A percentile compares a stretch with the other conserved stretches of the same genome.
These are phyloP conservation scores for Scleroderma citrinum DNA, from an alignment of 768 basidiomycete genomes.

Conservation along the genomic window DNA sequence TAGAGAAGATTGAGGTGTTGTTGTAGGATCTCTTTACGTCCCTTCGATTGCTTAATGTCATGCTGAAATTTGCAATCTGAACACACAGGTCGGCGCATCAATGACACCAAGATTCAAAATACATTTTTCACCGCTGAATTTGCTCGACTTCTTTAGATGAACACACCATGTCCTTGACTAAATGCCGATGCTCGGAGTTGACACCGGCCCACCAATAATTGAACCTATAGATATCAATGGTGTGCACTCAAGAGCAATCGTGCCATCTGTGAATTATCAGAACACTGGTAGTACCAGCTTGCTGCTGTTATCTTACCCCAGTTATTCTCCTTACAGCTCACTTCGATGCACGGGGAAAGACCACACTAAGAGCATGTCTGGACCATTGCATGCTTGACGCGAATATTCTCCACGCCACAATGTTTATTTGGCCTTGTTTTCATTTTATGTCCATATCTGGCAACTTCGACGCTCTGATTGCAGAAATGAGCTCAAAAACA, in stretches of 20 bases:
- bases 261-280: conserved; percentile 1
- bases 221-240: background rate
- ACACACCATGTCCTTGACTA: too few species aligned
- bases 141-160: too few species aligned
- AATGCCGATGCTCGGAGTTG: too few species aligned
- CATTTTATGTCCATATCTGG: too few species aligned
- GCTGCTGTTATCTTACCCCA: conserved; percentile 3
- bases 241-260: conserved; percentile 1
- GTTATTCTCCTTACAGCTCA: conserved; percentile 1
- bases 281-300: background rate
- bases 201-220: background rate
- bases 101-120: background rate
- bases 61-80: background rate
- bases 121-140: too few species aligned
- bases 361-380: too few species aligned
- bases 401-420: too few species aligned
- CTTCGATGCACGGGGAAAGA: background rate
- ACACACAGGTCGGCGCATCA: background rate
- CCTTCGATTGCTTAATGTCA: background rate
- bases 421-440: too few species aligned
- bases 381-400: too few species aligned
- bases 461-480: too few species aligned
- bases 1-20: conserved; percentile 47
- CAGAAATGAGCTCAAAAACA: too few species aligned
- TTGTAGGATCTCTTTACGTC: background rate